phyloP scores from a whole-genome alignment of 108 stramenopile species.

The Conticribra guillardii region DNA sequence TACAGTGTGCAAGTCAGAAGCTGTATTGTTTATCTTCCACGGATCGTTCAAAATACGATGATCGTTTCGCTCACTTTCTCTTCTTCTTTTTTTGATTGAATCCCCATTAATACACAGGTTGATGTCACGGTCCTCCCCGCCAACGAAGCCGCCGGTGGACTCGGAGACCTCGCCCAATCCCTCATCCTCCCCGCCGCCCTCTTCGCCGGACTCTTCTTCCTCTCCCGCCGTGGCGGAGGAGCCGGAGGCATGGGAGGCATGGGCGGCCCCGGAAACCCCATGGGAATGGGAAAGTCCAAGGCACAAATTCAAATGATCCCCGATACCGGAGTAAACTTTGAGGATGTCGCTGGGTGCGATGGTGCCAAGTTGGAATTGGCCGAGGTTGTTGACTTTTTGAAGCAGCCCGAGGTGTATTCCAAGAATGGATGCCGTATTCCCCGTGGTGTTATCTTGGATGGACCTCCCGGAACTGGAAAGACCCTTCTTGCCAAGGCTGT shows the following conservation, averaged over 20 bases:
- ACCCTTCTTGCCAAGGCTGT: constrained; percentile 97
- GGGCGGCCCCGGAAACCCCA: constrained; percentile 87
- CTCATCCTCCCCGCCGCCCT: constrained; percentile 88
- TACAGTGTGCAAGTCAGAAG: no score
- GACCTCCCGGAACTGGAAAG: constrained; percentile 91
- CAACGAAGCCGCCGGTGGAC: constrained; percentile 73
- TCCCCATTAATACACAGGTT: no score
- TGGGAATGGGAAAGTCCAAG: constrained; percentile 91
- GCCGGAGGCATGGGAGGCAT: constrained; percentile 59
- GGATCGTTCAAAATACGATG: no score
- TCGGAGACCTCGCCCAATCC: constrained; percentile 81
- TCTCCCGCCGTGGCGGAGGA: constrained; percentile 82
- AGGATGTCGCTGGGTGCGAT: constrained; percentile 96
- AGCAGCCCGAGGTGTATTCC: constrained; percentile 91
- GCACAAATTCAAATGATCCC: constrained; percentile 91
- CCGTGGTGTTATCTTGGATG: constrained; percentile 81
- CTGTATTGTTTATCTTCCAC: no score
- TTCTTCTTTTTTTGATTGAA: no score
- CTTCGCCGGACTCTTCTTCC: constrained; percentile 93
- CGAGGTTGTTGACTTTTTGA: constrained; percentile 97
- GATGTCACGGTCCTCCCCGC: constrained; percentile 88
- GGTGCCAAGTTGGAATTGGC: constrained; percentile 93
- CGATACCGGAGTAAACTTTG: constrained; percentile 92
- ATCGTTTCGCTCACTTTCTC: no score
- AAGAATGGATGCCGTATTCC: constrained; percentile 91